These are phyloP conservation scores for Neurospora sp. DNA, from an alignment of 2,329 filamentous ascomycete species.

Conservation along the genomic window DNA sequence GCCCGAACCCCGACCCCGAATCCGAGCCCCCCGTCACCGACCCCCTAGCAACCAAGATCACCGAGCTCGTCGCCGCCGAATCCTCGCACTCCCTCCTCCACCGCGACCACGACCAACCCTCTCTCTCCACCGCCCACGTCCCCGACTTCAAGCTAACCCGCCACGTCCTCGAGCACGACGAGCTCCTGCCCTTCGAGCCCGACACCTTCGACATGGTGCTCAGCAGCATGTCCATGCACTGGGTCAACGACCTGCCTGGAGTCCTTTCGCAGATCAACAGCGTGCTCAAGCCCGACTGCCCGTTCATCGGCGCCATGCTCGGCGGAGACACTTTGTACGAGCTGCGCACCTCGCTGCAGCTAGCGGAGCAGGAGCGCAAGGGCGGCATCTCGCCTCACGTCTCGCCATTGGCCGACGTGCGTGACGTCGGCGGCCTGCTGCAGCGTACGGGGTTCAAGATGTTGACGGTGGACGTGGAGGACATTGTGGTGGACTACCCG, in stretches of 20 bases:
- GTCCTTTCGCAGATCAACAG: slow-evolving; percentile 77
- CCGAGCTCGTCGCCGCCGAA: slow-evolving; percentile 70
- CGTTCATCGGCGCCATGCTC: slow-evolving; percentile 93
- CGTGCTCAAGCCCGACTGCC: slow-evolving; percentile 78
- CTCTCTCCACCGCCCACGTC: slow-evolving; percentile 42
- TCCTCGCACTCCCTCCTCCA: slow-evolving; percentile 69
- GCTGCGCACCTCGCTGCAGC: slow-evolving; percentile 82
- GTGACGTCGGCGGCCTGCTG: slow-evolving; percentile 80
- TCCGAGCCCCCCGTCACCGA: slow-evolving; percentile 42
- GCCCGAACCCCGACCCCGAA: slow-evolving; percentile 56
- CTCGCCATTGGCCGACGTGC: slow-evolving; percentile 83
- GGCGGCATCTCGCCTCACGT: slow-evolving; percentile 90
- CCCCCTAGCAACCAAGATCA: slow-evolving; percentile 62
- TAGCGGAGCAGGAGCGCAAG: slow-evolving; percentile 80
- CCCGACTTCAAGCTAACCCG: slow-evolving; percentile 60
- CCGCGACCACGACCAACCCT: slow-evolving; percentile 65
- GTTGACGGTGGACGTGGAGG: slow-evolving; percentile 92
- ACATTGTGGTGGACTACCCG: slow-evolving; percentile 92
- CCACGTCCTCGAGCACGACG: slow-evolving; percentile 63
- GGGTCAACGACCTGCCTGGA: slow-evolving; percentile 93
- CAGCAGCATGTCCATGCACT: slow-evolving; percentile 84
- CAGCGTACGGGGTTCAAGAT: slow-evolving; percentile 88
- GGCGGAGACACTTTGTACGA: slow-evolving; percentile 92
- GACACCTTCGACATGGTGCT: slow-evolving; percentile 82
- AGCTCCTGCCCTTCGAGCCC: slow-evolving; percentile 65